Evolutionary conservation across 2,329 filamentous ascomycete genomes (phyloP), one percentile per base, ranked within the genome.

Genomic region (Penicillium italicum): DNA sequence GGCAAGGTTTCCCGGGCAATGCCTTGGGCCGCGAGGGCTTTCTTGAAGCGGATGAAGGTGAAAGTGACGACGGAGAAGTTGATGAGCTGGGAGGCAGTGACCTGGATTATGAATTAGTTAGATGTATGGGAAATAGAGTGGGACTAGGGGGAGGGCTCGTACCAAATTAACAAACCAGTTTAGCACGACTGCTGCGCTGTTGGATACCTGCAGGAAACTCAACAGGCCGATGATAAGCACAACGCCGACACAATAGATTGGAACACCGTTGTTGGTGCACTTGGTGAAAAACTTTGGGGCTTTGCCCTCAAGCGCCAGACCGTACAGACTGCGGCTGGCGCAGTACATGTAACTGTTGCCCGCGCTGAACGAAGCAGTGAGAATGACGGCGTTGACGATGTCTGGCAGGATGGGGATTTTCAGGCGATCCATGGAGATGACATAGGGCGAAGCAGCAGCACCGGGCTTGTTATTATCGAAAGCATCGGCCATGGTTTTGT

Each of bases 11-110:
- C 79, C 6, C 88, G 82, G 60, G 84, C 80, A 30, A 92, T 78
- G 0, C 87, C 87, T 67, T 93, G 89, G 0, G 80, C 86, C 26
- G 81, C 76, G 49, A 88, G 79, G 0, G 89, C 89, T 47, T 85
- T 84, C 69, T 87, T 79, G 71, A 90, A 94, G 55, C 82, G 82
- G 54, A 92, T 75, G 71, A 89, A 93, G 0, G 88, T 87, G 54
- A 85, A 80, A 64, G 84, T 85, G 68, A 90, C 86, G 62, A 85
- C 83, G 38, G 80, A 80, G 74, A 87, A 91, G 68, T 89, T 88
- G 74, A 91, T 86, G 14, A 91, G 80, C 65, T 89, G 86, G 1
- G 87, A 89, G 0, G 89, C 87, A 11, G 89, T 91, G 18, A 90
- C 76, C 75, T 77, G 37, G 34, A 14, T 33, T 18, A 41, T 1